Evolutionary conservation across 2,329 filamentous ascomycete genomes (phyloP).

Genomic region (Colletotrichum lupini): DNA sequence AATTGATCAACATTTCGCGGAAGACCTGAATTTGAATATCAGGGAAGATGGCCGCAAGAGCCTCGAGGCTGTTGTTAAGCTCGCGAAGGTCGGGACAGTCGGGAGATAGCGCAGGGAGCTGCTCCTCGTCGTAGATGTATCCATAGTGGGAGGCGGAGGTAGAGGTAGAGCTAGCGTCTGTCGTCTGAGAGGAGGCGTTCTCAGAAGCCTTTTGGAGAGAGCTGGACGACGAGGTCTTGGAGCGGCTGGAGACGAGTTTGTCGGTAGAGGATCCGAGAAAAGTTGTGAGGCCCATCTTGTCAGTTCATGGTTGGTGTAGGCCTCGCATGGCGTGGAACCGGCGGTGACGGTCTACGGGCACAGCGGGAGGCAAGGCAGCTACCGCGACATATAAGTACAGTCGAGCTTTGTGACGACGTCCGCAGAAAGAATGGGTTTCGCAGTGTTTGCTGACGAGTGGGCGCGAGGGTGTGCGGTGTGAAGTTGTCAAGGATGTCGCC

Average conservation of each 20-base stretch:
- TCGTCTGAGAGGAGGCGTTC: not conserved
- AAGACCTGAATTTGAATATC: constrained; percentile 86
- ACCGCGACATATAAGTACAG: not conserved
- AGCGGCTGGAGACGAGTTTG: constrained; percentile 10
- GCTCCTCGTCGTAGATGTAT: constrained; percentile 67
- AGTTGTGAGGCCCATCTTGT: constrained; percentile 34
- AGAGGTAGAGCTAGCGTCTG: constrained; percentile 41
- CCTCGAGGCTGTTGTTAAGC: constrained; percentile 76
- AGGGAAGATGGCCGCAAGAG: constrained; percentile 79
- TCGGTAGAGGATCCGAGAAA: constrained; percentile 36
- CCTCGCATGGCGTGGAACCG: constrained; percentile 21
- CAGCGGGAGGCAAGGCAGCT: not conserved
- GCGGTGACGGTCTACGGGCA: not conserved
- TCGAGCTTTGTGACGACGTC: not conserved
- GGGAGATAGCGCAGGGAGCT: constrained; percentile 59
- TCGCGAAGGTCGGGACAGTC: constrained; percentile 73
- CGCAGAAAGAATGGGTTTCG: not conserved
- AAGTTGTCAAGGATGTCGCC: not conserved
- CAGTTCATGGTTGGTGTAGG: constrained; percentile 28
- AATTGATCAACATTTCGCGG: constrained; percentile 80
- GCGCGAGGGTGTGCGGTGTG: not conserved
- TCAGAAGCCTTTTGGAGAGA: constrained; percentile 1
- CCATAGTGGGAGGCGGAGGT: constrained; percentile 46
- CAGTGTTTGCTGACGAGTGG: not conserved
- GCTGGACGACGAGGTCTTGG: constrained; percentile 16